These are phyloP conservation scores for Penicillium verrucosum DNA, from an alignment of 2,329 filamentous ascomycete species.

Conservation along the genomic window DNA sequence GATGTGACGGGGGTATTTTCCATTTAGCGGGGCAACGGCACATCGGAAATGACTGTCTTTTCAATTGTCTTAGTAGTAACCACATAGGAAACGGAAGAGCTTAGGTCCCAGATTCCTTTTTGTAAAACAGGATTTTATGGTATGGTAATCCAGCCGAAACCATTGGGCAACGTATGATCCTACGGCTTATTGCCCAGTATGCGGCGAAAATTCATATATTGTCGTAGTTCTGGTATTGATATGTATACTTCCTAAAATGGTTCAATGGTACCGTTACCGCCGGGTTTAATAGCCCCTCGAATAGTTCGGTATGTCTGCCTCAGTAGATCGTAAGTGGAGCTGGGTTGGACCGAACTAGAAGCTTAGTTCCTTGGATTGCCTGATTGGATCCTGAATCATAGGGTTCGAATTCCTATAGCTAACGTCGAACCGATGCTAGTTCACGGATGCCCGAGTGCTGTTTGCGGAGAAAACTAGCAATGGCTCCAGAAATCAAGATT, in stretches of 20 bases:
- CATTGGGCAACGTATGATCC: neutral
- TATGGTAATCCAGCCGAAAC: neutral
- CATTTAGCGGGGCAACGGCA: conserved; percentile 7
- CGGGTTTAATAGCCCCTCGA: neutral
- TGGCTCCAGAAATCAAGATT: neutral
- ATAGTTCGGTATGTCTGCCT: neutral
- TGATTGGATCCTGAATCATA: neutral
- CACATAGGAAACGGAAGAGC: neutral
- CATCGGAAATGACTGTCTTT: conserved; percentile 1
- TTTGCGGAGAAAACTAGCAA: conserved; percentile 16
- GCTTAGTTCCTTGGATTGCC: neutral
- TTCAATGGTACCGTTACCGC: conserved; percentile 22
- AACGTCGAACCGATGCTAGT: conserved; percentile 5
- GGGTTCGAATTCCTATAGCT: neutral
- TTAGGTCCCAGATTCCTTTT: conserved; percentile 9
- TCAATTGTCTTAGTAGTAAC: conserved; percentile 3
- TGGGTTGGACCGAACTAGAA: neutral
- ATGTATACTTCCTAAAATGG: neutral
- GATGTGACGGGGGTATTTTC: neutral
- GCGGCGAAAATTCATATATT: neutral
- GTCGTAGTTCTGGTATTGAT: conserved; percentile 10
- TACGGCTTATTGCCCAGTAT: neutral
- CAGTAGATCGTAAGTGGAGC: neutral
- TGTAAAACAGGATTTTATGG: neutral
- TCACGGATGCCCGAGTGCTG: conserved; percentile 6